Conservation (phyloP, 768 basidiomycete species). For the Calvatia gigantea region DNA sequence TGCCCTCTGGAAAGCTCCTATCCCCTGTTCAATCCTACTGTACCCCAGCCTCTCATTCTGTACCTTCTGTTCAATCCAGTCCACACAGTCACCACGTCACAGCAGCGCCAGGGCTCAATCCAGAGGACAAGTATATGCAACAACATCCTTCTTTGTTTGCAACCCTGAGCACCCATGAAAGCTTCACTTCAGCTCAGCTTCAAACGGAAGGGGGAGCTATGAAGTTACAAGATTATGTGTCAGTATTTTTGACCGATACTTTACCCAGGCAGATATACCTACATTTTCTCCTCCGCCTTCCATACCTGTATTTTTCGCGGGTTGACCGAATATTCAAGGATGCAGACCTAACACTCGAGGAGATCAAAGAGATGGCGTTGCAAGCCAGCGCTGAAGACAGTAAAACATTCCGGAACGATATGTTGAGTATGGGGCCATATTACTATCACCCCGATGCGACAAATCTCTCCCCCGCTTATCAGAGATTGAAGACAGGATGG, state of each 20-base stretch:
- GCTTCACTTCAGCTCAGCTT: too few relatives aligned
- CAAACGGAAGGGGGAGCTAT: too few relatives aligned
- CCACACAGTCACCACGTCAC: too few relatives aligned
- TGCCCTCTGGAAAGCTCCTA: too few relatives aligned
- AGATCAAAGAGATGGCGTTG: slow-evolving; percentile 45
- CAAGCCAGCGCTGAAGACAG: slow-evolving; percentile 16
- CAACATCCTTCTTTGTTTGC: too few relatives aligned
- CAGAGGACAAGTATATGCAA: too few relatives aligned
- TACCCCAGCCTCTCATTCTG: too few relatives aligned
- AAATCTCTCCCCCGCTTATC: slow-evolving; percentile 16
- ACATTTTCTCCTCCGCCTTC: slow-evolving; percentile 48
- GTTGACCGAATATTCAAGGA: slow-evolving; percentile 64
- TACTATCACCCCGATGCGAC: slow-evolving; percentile 9
- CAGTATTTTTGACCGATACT: slow-evolving; percentile 11
- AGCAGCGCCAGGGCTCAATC: too few relatives aligned
- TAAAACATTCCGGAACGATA: slow-evolving; percentile 4
- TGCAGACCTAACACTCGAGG: slow-evolving; percentile 55
- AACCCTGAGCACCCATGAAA: too few relatives aligned
- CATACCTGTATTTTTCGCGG: slow-evolving; percentile 61
- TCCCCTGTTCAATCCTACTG: too few relatives aligned
- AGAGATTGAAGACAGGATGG: slow-evolving; percentile 21
- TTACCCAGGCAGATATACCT: slow-evolving; percentile 28
- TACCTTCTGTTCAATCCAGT: too few relatives aligned
- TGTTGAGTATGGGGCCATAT: neutral
- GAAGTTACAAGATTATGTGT: neutral